A percentile compares a stretch with the other conserved stretches of the same genome.
phyloP scores from a whole-genome alignment of 73 alveolate species.

The Symbiodinium pilosum region DNA sequence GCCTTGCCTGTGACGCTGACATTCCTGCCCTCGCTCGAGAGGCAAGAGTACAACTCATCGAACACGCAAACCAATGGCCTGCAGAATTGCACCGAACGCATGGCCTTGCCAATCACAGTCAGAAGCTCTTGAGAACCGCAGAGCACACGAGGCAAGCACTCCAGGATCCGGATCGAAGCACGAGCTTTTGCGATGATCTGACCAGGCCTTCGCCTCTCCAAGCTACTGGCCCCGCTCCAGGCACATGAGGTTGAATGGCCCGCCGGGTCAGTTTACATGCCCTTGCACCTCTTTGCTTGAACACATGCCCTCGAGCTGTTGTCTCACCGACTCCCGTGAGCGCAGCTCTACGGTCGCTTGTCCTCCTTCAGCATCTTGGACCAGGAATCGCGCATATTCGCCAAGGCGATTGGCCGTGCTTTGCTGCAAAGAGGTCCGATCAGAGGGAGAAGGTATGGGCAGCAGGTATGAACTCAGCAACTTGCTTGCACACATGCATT shows the following conservation, averaged over 20 bases:
- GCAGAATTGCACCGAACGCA: slow-evolving; percentile 27
- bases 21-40: neutral
- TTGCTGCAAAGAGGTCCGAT: no score
- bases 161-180: no score
- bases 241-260: neutral
- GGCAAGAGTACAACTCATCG: neutral
- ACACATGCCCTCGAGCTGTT: slow-evolving; percentile 4
- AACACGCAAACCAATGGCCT: slow-evolving; percentile 29
- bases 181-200: no score
- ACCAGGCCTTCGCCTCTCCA: no score
- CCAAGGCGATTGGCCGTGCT: neutral
- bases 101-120: slow-evolving; percentile 25
- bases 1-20: neutral
- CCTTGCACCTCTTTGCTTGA: neutral
- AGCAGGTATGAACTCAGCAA: no score
- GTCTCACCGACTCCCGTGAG: neutral
- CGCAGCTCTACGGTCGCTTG: neutral
- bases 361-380: neutral
- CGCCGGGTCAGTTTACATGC: neutral
- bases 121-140: slow-evolving; percentile 7
- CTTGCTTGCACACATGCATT: neutral
- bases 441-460: no score
- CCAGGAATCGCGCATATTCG: neutral
- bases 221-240: slow-evolving; percentile 16
- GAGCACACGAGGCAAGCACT: no score